Conservation (phyloP, 805 yeast species). For the Saturnispora diversa region DNA sequence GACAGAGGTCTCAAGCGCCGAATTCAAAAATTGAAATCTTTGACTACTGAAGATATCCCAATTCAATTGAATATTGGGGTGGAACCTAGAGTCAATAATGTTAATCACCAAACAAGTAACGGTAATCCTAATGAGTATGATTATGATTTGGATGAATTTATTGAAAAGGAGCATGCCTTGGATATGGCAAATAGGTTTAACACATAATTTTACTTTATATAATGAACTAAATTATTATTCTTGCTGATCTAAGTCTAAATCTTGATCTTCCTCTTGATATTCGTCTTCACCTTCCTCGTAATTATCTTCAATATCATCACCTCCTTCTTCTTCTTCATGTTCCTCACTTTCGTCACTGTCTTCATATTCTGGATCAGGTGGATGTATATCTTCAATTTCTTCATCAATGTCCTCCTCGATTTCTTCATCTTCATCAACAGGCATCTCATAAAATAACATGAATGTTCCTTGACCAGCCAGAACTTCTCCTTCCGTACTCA, state of each 20-base stretch:
- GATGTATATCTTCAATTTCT: constrained; percentile 6
- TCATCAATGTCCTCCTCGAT: constrained; percentile 28
- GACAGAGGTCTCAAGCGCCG: constrained; percentile 8
- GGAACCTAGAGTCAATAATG: background rate
- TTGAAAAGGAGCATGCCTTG: constrained; percentile 28
- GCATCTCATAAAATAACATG: constrained; percentile 78
- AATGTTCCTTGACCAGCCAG: constrained; percentile 78
- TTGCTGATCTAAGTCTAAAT: background rate
- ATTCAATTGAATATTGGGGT: constrained; percentile 20
- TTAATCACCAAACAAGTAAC: no score
- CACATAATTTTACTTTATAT: background rate
- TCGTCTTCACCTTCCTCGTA: constrained; percentile 9
- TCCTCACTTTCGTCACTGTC: constrained; percentile 14
- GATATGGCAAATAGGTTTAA: constrained; percentile 17
- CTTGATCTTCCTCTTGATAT: constrained; percentile 1
- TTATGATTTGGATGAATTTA: constrained; percentile 41
- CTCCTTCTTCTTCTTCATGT: constrained; percentile 7
- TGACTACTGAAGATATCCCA: constrained; percentile 25
- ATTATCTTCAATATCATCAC: background rate
- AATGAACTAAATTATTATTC: background rate
- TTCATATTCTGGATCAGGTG: no score
- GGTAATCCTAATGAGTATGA: constrained; percentile 42
- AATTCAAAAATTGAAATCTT: constrained; percentile 1
- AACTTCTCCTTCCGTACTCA: constrained; percentile 76
- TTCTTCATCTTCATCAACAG: constrained; percentile 29